These are phyloP conservation scores for Pseudoturritis turrita DNA, from an alignment of 345 rosid species.

Conservation along the genomic window DNA sequence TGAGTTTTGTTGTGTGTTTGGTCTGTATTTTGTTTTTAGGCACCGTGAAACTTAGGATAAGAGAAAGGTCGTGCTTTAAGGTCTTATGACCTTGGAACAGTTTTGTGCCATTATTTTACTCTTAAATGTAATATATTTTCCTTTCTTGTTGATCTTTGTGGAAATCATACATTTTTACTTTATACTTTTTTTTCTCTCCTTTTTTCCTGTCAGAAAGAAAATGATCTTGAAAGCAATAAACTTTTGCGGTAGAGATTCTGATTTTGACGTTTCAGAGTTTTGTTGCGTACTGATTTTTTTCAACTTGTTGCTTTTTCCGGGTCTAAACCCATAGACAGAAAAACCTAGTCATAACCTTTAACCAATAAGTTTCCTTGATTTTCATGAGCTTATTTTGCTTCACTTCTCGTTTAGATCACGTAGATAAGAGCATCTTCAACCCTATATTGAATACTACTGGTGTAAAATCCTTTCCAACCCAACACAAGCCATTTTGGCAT, in stretches of 20 bases:
- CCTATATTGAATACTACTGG: no score
- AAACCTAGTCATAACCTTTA: constrained; percentile 32
- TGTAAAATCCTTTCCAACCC: no score
- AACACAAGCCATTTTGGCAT: no score
- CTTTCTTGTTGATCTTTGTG: constrained; percentile 16
- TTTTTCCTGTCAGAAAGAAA: constrained; percentile 38
- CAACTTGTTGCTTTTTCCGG: constrained; percentile 23
- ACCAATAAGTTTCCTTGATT: background rate
- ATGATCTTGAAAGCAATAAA: constrained; percentile 37
- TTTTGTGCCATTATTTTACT: constrained; percentile 20
- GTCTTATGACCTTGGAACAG: constrained; percentile 15
- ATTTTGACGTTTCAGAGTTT: constrained; percentile 61
- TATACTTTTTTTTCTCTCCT: constrained; percentile 1
- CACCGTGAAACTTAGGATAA: background rate
- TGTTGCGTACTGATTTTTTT: constrained; percentile 40
- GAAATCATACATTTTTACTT: constrained; percentile 17
- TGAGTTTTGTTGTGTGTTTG: background rate
- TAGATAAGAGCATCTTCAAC: no score
- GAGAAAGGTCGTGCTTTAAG: background rate
- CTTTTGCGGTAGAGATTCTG: constrained; percentile 62
- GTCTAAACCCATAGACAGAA: constrained; percentile 16
- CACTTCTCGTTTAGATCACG: background rate
- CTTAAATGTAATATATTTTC: constrained; percentile 1
- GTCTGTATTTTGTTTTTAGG: background rate
- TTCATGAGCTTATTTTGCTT: constrained; percentile 2